These are phyloP conservation scores for Coniochaeta pulveracea DNA, from an alignment of 2,329 filamentous ascomycete genomes.

Conservation along the genomic window DNA sequence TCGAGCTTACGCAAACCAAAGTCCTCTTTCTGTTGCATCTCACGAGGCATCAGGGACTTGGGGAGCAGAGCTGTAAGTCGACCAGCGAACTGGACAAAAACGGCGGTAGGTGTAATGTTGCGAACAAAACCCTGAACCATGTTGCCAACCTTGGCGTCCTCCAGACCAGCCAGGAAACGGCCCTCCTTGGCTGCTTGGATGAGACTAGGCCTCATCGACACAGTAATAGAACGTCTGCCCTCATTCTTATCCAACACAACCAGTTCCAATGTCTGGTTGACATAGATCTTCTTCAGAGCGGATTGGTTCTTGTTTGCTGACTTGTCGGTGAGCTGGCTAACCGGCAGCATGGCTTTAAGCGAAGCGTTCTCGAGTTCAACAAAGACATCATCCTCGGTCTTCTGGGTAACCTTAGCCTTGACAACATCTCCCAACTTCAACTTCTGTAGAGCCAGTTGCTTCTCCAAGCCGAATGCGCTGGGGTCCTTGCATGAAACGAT, in stretches of 20 bases:
- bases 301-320: slow-evolving; percentile 67
- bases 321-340: slow-evolving; percentile 77
- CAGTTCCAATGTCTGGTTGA: slow-evolving; percentile 78
- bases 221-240: slow-evolving; percentile 59
- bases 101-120: slow-evolving; percentile 68
- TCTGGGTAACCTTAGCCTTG: slow-evolving; percentile 69
- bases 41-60: slow-evolving; percentile 64
- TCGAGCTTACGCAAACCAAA: slow-evolving; percentile 75
- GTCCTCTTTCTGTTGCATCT: slow-evolving; percentile 53
- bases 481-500: slow-evolving; percentile 91
- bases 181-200: slow-evolving; percentile 62
- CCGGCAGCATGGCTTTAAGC: slow-evolving; percentile 65
- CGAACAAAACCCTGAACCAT: slow-evolving; percentile 70
- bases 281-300: slow-evolving; percentile 67
- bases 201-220: slow-evolving; percentile 77
- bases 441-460: slow-evolving; percentile 64
- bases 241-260: slow-evolving; percentile 79
- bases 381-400: slow-evolving; percentile 63
- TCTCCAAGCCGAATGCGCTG: slow-evolving; percentile 60
- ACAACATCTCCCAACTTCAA: slow-evolving; percentile 66
- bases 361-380: slow-evolving; percentile 65
- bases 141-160: slow-evolving; percentile 58
- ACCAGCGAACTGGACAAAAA: slow-evolving; percentile 82
- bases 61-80: slow-evolving; percentile 69
- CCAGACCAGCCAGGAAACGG: slow-evolving; percentile 60